Percentiles rank a stretch among this genome's conserved stretches.
phyloP scores from a whole-genome alignment of 2,329 filamentous ascomycete species.

The Aspergillus awamori region DNA sequence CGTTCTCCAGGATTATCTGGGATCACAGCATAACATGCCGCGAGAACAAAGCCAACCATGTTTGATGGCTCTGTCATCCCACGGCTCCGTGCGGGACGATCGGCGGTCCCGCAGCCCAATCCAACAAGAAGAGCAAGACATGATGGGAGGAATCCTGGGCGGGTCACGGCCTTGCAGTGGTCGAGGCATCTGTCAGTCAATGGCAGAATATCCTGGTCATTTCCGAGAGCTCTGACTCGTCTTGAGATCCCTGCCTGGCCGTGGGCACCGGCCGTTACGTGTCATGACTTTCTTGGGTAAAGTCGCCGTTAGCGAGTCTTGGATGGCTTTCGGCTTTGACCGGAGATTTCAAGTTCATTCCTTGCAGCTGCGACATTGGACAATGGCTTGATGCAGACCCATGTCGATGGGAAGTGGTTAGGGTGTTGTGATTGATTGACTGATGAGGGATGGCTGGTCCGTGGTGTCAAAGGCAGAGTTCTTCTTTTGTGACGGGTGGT shows the following conservation, averaged over 20 bases:
- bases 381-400: background rate
- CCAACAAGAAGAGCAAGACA: background rate
- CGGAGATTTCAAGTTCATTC: background rate
- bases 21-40: slow-evolving; percentile 2
- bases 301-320: slow-evolving; percentile 16
- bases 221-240: slow-evolving; percentile 1
- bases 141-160: background rate
- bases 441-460: background rate
- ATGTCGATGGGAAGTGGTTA: background rate
- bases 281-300: slow-evolving; percentile 33
- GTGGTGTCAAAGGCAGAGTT: background rate
- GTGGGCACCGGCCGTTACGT: slow-evolving; percentile 31
- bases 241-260: background rate
- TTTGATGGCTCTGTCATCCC: background rate
- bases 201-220: background rate
- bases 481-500: background rate
- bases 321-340: slow-evolving; percentile 2
- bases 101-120: background rate
- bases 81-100: slow-evolving; percentile 2
- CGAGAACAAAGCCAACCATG: background rate
- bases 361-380: slow-evolving; percentile 1
- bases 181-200: background rate
- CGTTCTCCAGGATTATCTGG: background rate
- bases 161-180: background rate
- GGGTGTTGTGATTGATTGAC: background rate